Percentiles rank a stretch among this genome's conserved stretches.
phyloP scores from a whole-genome alignment of 2,329 filamentous ascomycete genomes.

The Aspergillus neotritici region DNA sequence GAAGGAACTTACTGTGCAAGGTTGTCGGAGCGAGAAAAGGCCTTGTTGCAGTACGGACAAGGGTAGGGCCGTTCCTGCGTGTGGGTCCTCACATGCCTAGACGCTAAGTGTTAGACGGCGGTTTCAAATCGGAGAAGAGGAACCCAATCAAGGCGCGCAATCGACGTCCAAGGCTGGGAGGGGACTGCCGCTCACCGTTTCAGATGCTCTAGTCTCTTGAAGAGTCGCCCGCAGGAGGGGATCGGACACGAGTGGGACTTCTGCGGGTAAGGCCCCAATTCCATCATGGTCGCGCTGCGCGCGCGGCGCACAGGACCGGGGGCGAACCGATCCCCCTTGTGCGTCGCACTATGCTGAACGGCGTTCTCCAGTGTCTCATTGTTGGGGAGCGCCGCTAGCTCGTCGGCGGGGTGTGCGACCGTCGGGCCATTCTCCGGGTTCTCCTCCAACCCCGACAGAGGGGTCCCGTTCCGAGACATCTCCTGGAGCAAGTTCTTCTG shows the following conservation, averaged over 20 bases:
- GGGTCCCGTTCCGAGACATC: conserved; percentile 85
- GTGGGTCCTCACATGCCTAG: conserved; percentile 96
- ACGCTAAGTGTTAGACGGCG: conserved; percentile 47
- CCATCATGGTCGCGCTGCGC: conserved; percentile 91
- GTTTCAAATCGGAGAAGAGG: conserved; percentile 33
- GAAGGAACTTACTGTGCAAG: conserved; percentile 74
- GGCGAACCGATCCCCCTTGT: conserved; percentile 48
- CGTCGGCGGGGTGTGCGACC: conserved; percentile 59
- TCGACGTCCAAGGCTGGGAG: conserved; percentile 5
- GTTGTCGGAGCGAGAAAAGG: conserved; percentile 97
- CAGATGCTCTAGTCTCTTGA: conserved; percentile 98
- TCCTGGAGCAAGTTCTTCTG: conserved; percentile 71
- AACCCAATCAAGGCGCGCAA: no score
- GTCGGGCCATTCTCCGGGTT: conserved; percentile 68
- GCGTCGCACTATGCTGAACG: conserved; percentile 53
- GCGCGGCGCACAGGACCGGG: conserved; percentile 80
- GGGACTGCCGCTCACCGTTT: conserved; percentile 70
- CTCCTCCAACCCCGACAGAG: conserved; percentile 75
- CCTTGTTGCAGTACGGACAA: conserved; percentile 97
- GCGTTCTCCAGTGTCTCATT: conserved; percentile 56
- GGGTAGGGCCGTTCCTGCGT: conserved; percentile 98
- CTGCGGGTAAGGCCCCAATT: conserved; percentile 90
- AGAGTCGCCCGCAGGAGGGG: conserved; percentile 89
- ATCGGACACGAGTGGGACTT: conserved; percentile 99
- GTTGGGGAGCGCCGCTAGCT: conserved; percentile 58